These are phyloP conservation scores for Solanum appendiculatum DNA, from an alignment of 257 asterid genomes.

Conservation along the genomic window DNA sequence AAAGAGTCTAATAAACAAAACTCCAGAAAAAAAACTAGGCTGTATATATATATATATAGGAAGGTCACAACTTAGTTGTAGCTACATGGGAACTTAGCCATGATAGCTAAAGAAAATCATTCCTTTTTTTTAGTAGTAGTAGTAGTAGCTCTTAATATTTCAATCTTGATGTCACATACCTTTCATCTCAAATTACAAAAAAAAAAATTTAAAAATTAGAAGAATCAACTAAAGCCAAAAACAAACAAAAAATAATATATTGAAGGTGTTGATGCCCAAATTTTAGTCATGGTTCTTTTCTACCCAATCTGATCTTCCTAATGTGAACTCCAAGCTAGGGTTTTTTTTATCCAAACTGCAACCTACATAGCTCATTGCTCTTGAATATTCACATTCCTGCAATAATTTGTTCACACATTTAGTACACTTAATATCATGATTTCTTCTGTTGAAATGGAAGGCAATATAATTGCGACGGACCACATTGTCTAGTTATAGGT, in stretches of 20 bases:
- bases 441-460: not conserved
- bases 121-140: not conserved
- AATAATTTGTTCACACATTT: not conserved
- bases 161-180: not conserved
- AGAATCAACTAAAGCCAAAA: not conserved
- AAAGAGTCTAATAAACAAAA: not conserved
- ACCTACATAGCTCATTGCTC: slow-evolving; percentile 1
- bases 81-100: not conserved
- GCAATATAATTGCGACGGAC: not conserved
- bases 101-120: not conserved
- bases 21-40: not conserved
- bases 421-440: not conserved
- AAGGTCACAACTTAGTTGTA: not conserved
- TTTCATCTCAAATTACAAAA: not conserved
- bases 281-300: not conserved
- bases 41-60: not conserved
- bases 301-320: slow-evolving; percentile 43
- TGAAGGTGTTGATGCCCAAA: not conserved
- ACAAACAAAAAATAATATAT: not conserved
- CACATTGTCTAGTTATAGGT: not conserved
- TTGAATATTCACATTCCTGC: slow-evolving; percentile 7
- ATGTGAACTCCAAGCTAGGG: slow-evolving; percentile 44
- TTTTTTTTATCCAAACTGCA: slow-evolving; percentile 5
- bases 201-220: not conserved
- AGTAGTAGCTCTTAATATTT: not conserved